Base-by-base conservation (phyloP, 192 early-diverging fungal genomes). In the Backusella parvicylindrica region DNA sequence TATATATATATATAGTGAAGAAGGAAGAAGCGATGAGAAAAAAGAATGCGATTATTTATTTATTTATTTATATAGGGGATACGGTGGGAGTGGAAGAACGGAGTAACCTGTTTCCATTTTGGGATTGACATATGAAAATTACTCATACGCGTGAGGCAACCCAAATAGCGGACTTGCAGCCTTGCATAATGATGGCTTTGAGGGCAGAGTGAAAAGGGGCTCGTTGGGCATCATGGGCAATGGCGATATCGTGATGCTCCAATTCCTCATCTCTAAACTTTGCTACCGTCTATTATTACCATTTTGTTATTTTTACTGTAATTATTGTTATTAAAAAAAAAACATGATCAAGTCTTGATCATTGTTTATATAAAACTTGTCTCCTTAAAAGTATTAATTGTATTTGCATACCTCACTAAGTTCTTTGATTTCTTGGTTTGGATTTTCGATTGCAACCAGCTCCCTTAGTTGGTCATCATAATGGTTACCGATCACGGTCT, bases 391-490 rank as follows among this genome's bases (percentile, higher is more conserved):
- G 15, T 2, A 64, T 30, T 21, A 43, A 18, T 30, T 33, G 11
- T 31, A 21, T 40, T 28, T 28, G 53, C 53, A 60, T 88, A 91
- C 89, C 79, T 88, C 80, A 64, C 78, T 85, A 11, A 91, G 76
- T 23, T 88, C 86, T 12, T 87, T 87, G 23, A 92, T 79, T 70
- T 91, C 89, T 49, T 86, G 77, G 56, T 79, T 82, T 31, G 90
- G 83, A 35, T 91, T 86, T 64, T 73, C 69, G 64, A 96, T 87
- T 76, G 84, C 80, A 35, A 94, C 77, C 70, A 99, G 75, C 53
- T 97, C 95, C 12, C 96, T 85, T 32, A 98, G 80, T 84, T 98
- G 96, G 70, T 99, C 95, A 77, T 99, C 95, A 81, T 99, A 99
- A 79, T 99, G 97, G 40, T 91, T 81, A 30, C 97, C 96, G 81